Evolutionary conservation across 169 alveolate species (phyloP).

Genomic region (Perkinsus chesapeaki): DNA sequence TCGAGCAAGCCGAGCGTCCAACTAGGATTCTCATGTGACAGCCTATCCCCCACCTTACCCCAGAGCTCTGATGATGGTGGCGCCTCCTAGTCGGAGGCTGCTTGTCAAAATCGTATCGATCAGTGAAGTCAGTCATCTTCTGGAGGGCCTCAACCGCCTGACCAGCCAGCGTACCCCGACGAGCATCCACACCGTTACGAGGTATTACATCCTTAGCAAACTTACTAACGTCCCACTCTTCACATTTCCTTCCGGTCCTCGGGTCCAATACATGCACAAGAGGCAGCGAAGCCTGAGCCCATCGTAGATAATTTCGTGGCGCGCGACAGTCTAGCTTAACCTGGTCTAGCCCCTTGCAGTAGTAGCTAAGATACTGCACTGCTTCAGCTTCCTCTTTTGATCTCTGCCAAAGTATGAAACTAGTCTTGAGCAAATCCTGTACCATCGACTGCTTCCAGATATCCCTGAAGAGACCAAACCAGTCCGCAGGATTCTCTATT

Average conservation of each 20-base stretch:
- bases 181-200: not conserved
- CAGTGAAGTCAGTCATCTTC: not conserved
- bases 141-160: not conserved
- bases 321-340: not conserved
- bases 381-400: not conserved
- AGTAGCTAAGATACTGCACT: not conserved
- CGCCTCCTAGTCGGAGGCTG: not conserved
- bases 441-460: not conserved
- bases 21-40: not conserved
- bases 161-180: not conserved
- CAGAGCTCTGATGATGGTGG: not conserved
- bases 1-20: not conserved
- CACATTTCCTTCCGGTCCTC: not conserved
- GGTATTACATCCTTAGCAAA: not conserved
- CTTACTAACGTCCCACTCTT: not conserved
- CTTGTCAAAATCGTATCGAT: not conserved
- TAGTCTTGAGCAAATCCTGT: not conserved
- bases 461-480: too few species aligned
- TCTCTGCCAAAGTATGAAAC: not conserved
- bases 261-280: not conserved
- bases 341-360: not conserved
- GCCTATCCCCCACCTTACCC: not conserved
- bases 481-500: too few species aligned
- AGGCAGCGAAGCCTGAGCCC: not conserved
- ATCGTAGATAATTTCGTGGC: not conserved